A percentile compares a stretch with the other conserved stretches of the same genome.
Evolutionary conservation across 352 stramenopile species (phyloP).

Genomic region (Globisporangium viniferum): DNA sequence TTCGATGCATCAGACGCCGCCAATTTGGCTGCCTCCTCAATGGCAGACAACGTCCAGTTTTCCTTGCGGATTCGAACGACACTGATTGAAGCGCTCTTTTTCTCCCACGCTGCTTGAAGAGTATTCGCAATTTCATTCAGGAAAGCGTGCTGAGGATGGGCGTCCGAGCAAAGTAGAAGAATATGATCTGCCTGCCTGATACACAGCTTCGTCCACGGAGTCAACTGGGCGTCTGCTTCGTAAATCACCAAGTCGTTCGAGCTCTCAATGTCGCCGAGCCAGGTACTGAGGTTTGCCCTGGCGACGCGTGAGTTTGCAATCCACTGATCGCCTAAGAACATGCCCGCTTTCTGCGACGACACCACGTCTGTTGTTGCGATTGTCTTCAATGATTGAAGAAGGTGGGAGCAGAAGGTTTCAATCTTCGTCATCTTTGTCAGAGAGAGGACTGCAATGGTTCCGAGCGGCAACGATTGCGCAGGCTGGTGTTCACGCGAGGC

Average conservation of each 20-base stretch:
- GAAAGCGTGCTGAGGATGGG: constrained; percentile 58
- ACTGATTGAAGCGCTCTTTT: constrained; percentile 70
- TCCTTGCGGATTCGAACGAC: constrained; percentile 77
- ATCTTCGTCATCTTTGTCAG: constrained; percentile 76
- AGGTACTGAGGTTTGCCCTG: constrained; percentile 66
- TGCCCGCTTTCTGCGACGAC: constrained; percentile 65
- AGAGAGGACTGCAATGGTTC: constrained; percentile 75
- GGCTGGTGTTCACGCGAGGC: constrained; percentile 21
- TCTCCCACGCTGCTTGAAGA: constrained; percentile 63
- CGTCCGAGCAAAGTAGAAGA: constrained; percentile 75
- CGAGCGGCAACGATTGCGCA: constrained; percentile 40
- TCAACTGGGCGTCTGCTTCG: constrained; percentile 69
- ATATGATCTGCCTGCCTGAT: constrained; percentile 85
- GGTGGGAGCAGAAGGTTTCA: constrained; percentile 67
- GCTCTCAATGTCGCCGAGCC: constrained; percentile 81
- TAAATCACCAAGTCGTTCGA: constrained; percentile 79
- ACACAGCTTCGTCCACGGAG: constrained; percentile 78
- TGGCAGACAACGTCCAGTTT: constrained; percentile 64
- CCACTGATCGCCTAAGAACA: constrained; percentile 66
- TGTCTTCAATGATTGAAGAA: constrained; percentile 60
- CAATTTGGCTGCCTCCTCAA: constrained; percentile 41
- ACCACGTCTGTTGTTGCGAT: constrained; percentile 64
- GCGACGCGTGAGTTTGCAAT: constrained; percentile 63
- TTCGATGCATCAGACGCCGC: constrained; percentile 48
- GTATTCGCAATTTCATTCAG: constrained; percentile 71